phyloP scores from a whole-genome alignment of 2,329 filamentous ascomycete genomes.

The Exophiala lecanii-corni region DNA sequence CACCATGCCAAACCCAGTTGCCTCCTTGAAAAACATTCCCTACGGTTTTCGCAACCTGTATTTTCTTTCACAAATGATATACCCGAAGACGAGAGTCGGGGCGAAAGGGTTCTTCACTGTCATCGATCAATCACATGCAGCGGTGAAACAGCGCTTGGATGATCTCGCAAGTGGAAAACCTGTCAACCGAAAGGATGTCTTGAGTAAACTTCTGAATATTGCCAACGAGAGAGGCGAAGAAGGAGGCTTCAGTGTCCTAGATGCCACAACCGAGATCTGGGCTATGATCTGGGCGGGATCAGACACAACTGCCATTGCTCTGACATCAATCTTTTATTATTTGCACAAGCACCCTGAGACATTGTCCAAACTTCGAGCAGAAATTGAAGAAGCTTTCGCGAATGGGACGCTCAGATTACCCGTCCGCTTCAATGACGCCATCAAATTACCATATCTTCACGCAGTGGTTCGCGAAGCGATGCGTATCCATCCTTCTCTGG shows the following conservation, averaged over 20 bases:
- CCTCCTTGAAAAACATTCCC: slow-evolving; percentile 12
- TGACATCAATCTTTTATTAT: slow-evolving; percentile 33
- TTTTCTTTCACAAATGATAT: slow-evolving; percentile 17
- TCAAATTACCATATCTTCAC: slow-evolving; percentile 40
- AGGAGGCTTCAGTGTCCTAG: slow-evolving; percentile 11
- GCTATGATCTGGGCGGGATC: slow-evolving; percentile 19
- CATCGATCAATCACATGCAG: slow-evolving; percentile 14
- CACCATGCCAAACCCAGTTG: slow-evolving; percentile 15
- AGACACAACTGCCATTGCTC: slow-evolving; percentile 32
- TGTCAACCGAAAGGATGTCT: slow-evolving; percentile 12
- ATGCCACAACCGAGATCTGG: slow-evolving; percentile 18
- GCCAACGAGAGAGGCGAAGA: slow-evolving; percentile 6
- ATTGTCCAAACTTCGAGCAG: slow-evolving; percentile 41
- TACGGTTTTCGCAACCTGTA: slow-evolving; percentile 15
- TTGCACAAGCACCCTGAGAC: slow-evolving; percentile 27
- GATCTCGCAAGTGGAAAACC: slow-evolving; percentile 14
- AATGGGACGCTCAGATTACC: slow-evolving; percentile 12
- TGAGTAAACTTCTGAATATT: slow-evolving; percentile 17
- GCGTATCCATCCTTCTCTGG: slow-evolving; percentile 47
- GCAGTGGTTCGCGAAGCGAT: slow-evolving; percentile 51
- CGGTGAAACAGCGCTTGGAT: slow-evolving; percentile 15
- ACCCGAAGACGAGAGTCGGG: slow-evolving; percentile 12
- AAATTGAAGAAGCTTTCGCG: slow-evolving; percentile 39
- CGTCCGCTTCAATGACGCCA: slow-evolving; percentile 19
- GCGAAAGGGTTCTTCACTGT: slow-evolving; percentile 17